Base-by-base conservation (phyloP, 1,284 basidiomycete species). In the Omphalotus olearius region DNA sequence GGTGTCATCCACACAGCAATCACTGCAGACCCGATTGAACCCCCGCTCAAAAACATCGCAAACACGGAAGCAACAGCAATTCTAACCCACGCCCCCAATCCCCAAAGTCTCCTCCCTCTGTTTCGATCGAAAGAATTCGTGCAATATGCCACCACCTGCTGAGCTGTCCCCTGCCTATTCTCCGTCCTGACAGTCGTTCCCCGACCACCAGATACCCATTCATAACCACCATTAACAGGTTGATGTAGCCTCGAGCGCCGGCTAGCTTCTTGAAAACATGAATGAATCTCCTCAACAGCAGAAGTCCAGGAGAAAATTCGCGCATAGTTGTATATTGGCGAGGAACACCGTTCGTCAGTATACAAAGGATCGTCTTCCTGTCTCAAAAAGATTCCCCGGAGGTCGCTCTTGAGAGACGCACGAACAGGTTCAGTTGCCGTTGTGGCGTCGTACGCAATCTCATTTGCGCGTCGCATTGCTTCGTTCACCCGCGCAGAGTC, bases 281-380 rank as follows among this genome's bases (percentile, higher is more conserved):
- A 16, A 9, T 57, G 53, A 0, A 64, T 54, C 6, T 52, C 33
- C 50, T 64, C 60, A 13, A 60, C 59, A 2, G 57, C 55, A 1
- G 45, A 37, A 2, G 54, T 50, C 64, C 62, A 65, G 2, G 54
- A 46, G 3, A 64, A 44, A 18, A 61, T 48, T 6, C 62, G 59
- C 0, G 64, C 54, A 38, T 64, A 64, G 46, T 65, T 62, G 55
- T 45, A 64, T 4, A 64, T 55, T 13, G 63, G 63, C 2, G 62
- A 55, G 6, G 54, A 59, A 35, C 50, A 30, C 10, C 55, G 43
- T 39, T 61, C 61, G 26, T 63, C 62, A 10, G 48, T 28, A 39
- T 54, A 52, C 4, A 57, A 20, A 11, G 56, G 17, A 16, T 28
- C 20, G 9, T 39, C 10, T 6, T 45, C 36, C 17, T 36, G 14